Conservation (phyloP, 495 filamentous ascomycete species). For the Mytilinidion resinicola region DNA sequence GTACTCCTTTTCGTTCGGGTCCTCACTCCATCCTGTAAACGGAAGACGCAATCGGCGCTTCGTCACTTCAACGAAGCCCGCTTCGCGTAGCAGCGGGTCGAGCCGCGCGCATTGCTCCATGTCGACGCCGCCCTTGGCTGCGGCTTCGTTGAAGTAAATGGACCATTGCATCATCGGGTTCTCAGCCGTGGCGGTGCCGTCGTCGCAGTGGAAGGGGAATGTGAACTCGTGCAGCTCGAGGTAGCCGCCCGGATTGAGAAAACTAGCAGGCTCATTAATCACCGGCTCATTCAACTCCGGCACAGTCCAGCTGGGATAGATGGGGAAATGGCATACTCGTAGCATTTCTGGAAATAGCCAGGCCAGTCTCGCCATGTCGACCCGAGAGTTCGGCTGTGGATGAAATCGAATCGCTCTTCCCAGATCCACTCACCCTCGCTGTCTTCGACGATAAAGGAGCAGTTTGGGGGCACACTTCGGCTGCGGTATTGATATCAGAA, state of each 20-base stretch:
- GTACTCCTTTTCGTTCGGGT: background rate
- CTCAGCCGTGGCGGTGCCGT: slow-evolving; percentile 1
- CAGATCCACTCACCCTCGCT: slow-evolving; percentile 5
- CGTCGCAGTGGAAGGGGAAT: slow-evolving; percentile 5
- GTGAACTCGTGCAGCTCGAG: slow-evolving; percentile 5
- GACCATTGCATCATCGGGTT: slow-evolving; percentile 5
- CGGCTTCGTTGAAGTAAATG: slow-evolving; percentile 1
- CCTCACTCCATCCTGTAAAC: slow-evolving; percentile 3
- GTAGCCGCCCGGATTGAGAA: slow-evolving; percentile 4
- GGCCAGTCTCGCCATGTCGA: slow-evolving; percentile 4
- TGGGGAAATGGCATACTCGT: background rate
- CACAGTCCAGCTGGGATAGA: background rate
- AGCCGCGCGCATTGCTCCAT: background rate
- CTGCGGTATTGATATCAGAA: slow-evolving; percentile 7
- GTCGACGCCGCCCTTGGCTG: slow-evolving; percentile 1
- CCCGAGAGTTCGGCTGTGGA: slow-evolving; percentile 2
- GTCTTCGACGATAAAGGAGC: slow-evolving; percentile 5
- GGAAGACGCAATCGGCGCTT: background rate
- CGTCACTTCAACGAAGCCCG: slow-evolving; percentile 2
- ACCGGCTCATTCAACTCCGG: background rate
- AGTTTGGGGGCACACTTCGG: slow-evolving; percentile 5
- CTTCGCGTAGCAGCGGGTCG: slow-evolving; percentile 2
- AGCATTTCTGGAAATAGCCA: background rate
- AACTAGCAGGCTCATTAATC: background rate
- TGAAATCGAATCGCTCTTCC: slow-evolving; percentile 4